Evolutionary conservation across 352 stramenopile species (phyloP), one percentile per base, ranked within the genome.

Genomic region (Pythium aphanidermatum): DNA sequence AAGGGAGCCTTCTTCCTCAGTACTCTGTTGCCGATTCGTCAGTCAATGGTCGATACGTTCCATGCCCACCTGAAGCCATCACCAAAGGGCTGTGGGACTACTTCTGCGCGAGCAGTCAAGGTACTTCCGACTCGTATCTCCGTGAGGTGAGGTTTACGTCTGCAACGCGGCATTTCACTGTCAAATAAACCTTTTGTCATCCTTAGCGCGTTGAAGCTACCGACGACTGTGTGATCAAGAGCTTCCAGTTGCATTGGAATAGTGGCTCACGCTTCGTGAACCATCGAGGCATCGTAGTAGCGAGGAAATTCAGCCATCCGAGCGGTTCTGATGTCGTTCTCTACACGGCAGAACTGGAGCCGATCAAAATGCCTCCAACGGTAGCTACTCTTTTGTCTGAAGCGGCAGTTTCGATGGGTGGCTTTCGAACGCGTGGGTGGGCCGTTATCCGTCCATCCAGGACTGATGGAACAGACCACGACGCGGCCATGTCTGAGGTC

Each of bases 171-270:
- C n/a, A n/a, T n/a, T n/a, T n/a, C n/a, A n/a, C 23, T 30, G 3
- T 8, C 4, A 14, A 39, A 39, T 30, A 5, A 31, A 3, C 24
- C 3, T 4, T 21, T 30, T 39, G 30, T 30, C 31, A 21, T 39
- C 29, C 32, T n/a, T 19, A 51, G 44, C 23, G 32, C 2, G 27
- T 51, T 9, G 32, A 51, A 12, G 8, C 31, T n/a, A 43, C 44
- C 4, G 25, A 17, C 5, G 44, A 51, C 29, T 24, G 20, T 14
- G 23, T 51, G 12, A 19, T 51, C 24, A 51, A 42, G 32, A 51
- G 32, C 32, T 51, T 51, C 32, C 33, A 26, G 10, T 11, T 51
- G 16, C 32, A 26, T 3, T 51, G 33, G 33, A 12, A 25, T 1
- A 34, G 23, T n/a, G 31, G 11, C n/a, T 2, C 12, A 0, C 5